Evolutionary conservation across 2,329 filamentous ascomycete genomes (phyloP).

Genomic region (Rhytidhysteron rufulum): DNA sequence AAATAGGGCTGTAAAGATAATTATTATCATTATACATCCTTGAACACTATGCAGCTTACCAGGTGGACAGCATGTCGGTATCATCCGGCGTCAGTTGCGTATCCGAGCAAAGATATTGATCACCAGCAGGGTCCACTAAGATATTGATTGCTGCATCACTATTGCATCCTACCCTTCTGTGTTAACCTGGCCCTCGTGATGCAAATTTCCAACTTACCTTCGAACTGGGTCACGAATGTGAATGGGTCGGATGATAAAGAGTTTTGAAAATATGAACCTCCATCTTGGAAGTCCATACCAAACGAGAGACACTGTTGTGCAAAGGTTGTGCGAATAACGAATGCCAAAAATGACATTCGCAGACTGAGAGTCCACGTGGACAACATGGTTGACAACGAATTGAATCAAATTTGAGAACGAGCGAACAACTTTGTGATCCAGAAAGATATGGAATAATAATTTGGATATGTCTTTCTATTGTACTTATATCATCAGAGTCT

Average conservation of each 20-base stretch:
- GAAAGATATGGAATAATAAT: not conserved
- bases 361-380: slow-evolving; percentile 4
- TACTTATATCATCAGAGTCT: too few relatives aligned
- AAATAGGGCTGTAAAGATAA: slow-evolving; percentile 19
- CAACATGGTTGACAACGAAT: slow-evolving; percentile 1
- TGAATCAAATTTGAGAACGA: not conserved
- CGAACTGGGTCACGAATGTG: slow-evolving; percentile 39
- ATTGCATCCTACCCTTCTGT: slow-evolving; percentile 32
- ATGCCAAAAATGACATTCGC: slow-evolving; percentile 9
- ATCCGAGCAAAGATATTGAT: slow-evolving; percentile 34
- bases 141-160: slow-evolving; percentile 35
- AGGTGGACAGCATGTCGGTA: slow-evolving; percentile 32
- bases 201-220: slow-evolving; percentile 21
- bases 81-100: slow-evolving; percentile 35
- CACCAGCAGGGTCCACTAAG: slow-evolving; percentile 36
- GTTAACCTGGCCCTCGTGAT: too few relatives aligned
- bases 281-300: slow-evolving; percentile 37
- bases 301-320: slow-evolving; percentile 17
- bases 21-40: not conserved
- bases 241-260: slow-evolving; percentile 34
- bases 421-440: not conserved
- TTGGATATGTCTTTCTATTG: too few relatives aligned
- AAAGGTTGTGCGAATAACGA: slow-evolving; percentile 8
- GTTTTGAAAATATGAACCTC: slow-evolving; percentile 41
- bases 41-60: slow-evolving; percentile 9